These are phyloP conservation scores for Penicillium sp. DNA, from an alignment of 2,329 filamentous ascomycete species.

Conservation along the genomic window DNA sequence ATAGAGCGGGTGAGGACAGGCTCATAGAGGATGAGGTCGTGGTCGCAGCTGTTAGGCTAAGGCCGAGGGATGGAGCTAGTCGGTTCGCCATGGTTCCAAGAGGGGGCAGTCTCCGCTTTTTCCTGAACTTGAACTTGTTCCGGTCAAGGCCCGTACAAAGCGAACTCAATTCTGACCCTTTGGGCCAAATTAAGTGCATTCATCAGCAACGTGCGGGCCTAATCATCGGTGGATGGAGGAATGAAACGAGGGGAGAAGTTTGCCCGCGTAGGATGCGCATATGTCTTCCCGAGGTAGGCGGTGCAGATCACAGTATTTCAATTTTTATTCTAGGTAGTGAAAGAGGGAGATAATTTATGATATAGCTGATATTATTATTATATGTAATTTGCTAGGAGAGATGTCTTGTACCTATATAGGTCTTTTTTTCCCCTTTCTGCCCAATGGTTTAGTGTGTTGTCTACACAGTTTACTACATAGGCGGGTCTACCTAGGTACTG, in stretches of 20 bases:
- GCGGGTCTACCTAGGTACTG: too few species aligned
- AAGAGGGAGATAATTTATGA: neutral
- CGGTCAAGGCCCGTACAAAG: neutral
- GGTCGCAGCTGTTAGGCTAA: conserved; percentile 17
- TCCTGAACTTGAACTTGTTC: conserved; percentile 1
- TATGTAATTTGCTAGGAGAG: neutral
- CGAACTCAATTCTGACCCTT: conserved; percentile 6
- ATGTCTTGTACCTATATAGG: neutral
- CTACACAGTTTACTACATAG: too few species aligned
- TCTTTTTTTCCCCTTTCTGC: neutral
- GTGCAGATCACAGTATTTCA: neutral
- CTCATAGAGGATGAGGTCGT: conserved; percentile 2
- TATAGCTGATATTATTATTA: neutral
- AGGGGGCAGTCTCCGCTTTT: conserved; percentile 3
- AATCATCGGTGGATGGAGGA: conserved; percentile 16
- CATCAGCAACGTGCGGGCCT: conserved; percentile 20
- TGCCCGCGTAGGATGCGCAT: neutral
- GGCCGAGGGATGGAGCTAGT: conserved; percentile 18
- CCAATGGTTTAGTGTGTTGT: too few species aligned
- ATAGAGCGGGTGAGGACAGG: conserved; percentile 14
- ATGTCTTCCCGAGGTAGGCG: conserved; percentile 9
- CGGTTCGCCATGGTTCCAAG: conserved; percentile 12
- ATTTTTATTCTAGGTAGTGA: neutral
- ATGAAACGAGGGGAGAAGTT: conserved; percentile 2
- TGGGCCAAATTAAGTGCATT: conserved; percentile 3